These are phyloP conservation scores for Circinella minor DNA, from an alignment of 371 early-diverging fungal species.

Conservation along the genomic window DNA sequence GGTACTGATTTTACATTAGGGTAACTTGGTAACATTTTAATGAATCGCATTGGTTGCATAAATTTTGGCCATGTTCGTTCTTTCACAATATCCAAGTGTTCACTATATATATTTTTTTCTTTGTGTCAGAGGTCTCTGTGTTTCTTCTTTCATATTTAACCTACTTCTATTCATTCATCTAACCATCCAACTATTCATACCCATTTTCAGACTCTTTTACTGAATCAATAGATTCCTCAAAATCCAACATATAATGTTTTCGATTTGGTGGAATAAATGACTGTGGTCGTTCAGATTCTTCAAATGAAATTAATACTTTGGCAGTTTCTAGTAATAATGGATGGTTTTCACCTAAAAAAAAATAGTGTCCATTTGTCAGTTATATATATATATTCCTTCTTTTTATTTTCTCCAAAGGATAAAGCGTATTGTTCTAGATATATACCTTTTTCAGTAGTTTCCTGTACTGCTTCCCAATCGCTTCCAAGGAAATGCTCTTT, in stretches of 20 bases:
- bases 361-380: not conserved
- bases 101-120: not conserved
- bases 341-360: constrained; percentile 19
- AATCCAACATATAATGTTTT: constrained; percentile 30
- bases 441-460: constrained; percentile 44
- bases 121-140: not conserved
- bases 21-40: constrained; percentile 29
- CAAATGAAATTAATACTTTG: constrained; percentile 40
- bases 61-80: constrained; percentile 34
- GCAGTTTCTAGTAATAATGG: constrained; percentile 20
- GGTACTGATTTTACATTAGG: constrained; percentile 33
- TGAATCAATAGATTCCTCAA: constrained; percentile 39
- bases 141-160: not conserved
- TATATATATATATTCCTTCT: not conserved
- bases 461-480: constrained; percentile 45
- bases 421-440: not conserved
- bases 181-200: constrained; percentile 10
- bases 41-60: constrained; percentile 36
- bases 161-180: not conserved
- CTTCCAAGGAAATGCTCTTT: constrained; percentile 32
- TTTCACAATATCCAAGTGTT: constrained; percentile 35
- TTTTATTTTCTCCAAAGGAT: not conserved
- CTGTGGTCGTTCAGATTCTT: constrained; percentile 34
- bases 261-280: constrained; percentile 33
- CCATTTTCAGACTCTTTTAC: constrained; percentile 25